Percentiles rank a stretch among this genome's conserved stretches.
phyloP scores from a whole-genome alignment of 345 rosid species.

The Populus deltoides region DNA sequence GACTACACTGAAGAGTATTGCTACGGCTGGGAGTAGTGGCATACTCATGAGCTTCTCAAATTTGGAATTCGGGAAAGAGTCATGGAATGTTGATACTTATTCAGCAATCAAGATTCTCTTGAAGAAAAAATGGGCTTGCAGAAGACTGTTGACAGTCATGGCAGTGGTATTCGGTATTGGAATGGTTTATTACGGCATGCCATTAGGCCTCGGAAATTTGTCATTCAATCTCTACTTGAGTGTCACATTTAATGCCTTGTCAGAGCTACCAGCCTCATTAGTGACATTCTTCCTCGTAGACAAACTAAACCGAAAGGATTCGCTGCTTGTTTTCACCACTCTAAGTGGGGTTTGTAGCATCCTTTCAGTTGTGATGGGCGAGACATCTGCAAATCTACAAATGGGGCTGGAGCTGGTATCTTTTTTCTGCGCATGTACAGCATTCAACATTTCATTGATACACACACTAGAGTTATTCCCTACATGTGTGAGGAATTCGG shows the following conservation, averaged over 20 bases:
- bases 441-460: conserved; percentile 38
- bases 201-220: conserved; percentile 51
- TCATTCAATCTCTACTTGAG: conserved; percentile 58
- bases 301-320: conserved; percentile 40
- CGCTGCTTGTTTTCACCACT: conserved; percentile 40
- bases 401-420: conserved; percentile 57
- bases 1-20: conserved; percentile 42
- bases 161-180: conserved; percentile 56
- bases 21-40: conserved; percentile 11
- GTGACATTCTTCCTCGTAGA: conserved; percentile 41
- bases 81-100: conserved; percentile 35
- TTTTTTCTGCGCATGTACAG: conserved; percentile 53
- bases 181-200: conserved; percentile 72
- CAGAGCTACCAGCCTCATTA: conserved; percentile 59
- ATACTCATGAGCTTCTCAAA: conserved; percentile 35
- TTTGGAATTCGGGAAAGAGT: conserved; percentile 24
- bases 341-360: conserved; percentile 45
- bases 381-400: conserved; percentile 18
- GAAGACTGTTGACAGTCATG: conserved; percentile 39
- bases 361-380: conserved; percentile 34
- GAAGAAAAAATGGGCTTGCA: conserved; percentile 49
- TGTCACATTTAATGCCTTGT: conserved; percentile 56
- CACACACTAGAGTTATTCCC: conserved; percentile 22
- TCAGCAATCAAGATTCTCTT: conserved; percentile 44
- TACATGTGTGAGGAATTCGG: conserved; percentile 14